These are phyloP conservation scores for Erythrophleum fordii DNA, from an alignment of 306 rosid species.

Conservation along the genomic window DNA sequence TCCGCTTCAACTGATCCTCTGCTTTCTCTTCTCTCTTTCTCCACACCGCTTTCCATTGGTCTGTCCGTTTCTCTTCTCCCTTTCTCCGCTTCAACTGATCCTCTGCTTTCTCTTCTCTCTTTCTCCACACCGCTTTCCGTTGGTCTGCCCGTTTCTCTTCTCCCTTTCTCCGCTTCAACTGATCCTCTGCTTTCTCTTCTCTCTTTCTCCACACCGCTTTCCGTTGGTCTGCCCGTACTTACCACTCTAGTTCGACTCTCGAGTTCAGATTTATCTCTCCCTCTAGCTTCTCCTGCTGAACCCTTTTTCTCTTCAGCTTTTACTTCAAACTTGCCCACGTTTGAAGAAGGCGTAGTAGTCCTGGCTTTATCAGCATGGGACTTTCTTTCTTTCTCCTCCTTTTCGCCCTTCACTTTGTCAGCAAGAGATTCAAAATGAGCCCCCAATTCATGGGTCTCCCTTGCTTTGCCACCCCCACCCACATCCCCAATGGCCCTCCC, in stretches of 20 bases:
- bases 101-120: neutral
- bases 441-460: slow-evolving; percentile 48
- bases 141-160: no score
- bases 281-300: slow-evolving; percentile 1
- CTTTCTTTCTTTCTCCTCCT: slow-evolving; percentile 19
- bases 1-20: no score
- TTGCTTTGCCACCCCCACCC: slow-evolving; percentile 40
- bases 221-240: neutral
- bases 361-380: slow-evolving; percentile 34
- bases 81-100: neutral
- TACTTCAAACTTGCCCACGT: slow-evolving; percentile 38
- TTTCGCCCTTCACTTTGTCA: slow-evolving; percentile 39
- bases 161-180: no score
- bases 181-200: neutral
- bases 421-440: slow-evolving; percentile 55
- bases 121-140: no score
- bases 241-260: slow-evolving; percentile 30
- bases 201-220: neutral
- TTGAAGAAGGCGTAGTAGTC: neutral
- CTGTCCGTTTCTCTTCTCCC: no score
- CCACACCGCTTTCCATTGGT: no score
- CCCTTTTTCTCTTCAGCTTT: slow-evolving; percentile 28
- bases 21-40: no score
- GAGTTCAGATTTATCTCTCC: neutral
- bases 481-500: slow-evolving; percentile 46